phyloP scores from a whole-genome alignment of 495 filamentous ascomycete genomes.

The Penicillium paradoxum region DNA sequence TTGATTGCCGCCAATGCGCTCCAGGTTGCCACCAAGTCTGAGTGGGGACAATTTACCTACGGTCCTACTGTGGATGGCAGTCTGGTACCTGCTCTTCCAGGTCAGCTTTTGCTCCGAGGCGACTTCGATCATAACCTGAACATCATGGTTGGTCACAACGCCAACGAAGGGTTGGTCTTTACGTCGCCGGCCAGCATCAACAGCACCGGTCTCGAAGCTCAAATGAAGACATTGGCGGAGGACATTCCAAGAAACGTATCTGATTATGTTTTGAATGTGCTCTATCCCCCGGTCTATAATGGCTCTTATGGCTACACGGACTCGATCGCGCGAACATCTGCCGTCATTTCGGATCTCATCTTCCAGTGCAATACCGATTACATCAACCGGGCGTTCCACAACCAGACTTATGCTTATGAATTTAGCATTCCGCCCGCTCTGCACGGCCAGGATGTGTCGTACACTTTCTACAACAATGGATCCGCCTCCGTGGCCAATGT shows the following conservation, averaged over 20 bases:
- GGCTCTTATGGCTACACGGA: slow-evolving; percentile 43
- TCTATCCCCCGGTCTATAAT: slow-evolving; percentile 59
- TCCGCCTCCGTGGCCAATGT: not conserved
- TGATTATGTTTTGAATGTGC: slow-evolving; percentile 41
- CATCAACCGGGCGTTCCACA: slow-evolving; percentile 42
- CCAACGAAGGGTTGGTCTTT: slow-evolving; percentile 51
- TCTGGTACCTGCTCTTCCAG: slow-evolving; percentile 53
- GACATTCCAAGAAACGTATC: slow-evolving; percentile 34
- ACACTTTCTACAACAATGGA: slow-evolving; percentile 53
- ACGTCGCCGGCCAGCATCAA: slow-evolving; percentile 52
- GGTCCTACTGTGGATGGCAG: slow-evolving; percentile 55
- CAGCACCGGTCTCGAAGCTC: slow-evolving; percentile 39
- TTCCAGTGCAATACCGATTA: slow-evolving; percentile 62
- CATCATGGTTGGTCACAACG: slow-evolving; percentile 54
- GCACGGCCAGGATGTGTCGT: slow-evolving; percentile 54
- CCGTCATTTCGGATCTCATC: slow-evolving; percentile 36
- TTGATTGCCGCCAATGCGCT: slow-evolving; percentile 49
- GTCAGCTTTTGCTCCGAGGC: slow-evolving; percentile 51
- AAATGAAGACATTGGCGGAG: slow-evolving; percentile 38
- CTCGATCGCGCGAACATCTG: slow-evolving; percentile 33
- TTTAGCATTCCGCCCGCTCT: slow-evolving; percentile 56
- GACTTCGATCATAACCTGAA: slow-evolving; percentile 50
- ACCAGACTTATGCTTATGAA: slow-evolving; percentile 53
- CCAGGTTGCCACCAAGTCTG: slow-evolving; percentile 36
- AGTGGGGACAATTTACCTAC: slow-evolving; percentile 50